Evolutionary conservation across 1,284 basidiomycete species (phyloP).

Genomic region (Leccinum huronense): DNA sequence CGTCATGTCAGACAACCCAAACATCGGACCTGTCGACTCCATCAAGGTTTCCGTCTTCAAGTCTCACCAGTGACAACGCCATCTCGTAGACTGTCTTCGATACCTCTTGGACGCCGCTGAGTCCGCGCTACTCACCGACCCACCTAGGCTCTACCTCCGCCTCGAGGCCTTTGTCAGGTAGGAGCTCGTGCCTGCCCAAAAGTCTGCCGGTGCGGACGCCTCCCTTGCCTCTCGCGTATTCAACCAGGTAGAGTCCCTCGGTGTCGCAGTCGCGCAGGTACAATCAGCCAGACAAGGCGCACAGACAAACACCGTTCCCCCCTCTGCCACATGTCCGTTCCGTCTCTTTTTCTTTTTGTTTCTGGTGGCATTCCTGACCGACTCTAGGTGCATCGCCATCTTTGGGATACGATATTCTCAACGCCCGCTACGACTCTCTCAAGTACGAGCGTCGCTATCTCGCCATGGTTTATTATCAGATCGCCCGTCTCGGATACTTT

Average conservation of each 20-base stretch:
- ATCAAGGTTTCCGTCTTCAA: slow-evolving; percentile 65
- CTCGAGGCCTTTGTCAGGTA: slow-evolving; percentile 53
- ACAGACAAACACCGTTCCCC: slow-evolving; percentile 55
- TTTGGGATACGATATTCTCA: slow-evolving; percentile 64
- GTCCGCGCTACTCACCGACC: slow-evolving; percentile 39
- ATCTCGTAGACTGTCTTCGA: slow-evolving; percentile 64
- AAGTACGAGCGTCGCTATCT: slow-evolving; percentile 70
- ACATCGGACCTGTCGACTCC: slow-evolving; percentile 52
- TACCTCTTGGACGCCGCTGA: slow-evolving; percentile 50
- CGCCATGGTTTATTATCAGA: slow-evolving; percentile 57
- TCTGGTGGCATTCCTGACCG: no score
- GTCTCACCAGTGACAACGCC: slow-evolving; percentile 67
- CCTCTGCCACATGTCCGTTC: slow-evolving; percentile 51
- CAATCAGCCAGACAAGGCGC: slow-evolving; percentile 61
- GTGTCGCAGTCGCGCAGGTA: slow-evolving; percentile 50
- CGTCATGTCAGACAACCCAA: slow-evolving; percentile 62
- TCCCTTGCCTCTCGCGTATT: slow-evolving; percentile 58
- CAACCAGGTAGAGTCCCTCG: slow-evolving; percentile 59
- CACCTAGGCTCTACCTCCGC: slow-evolving; percentile 46
- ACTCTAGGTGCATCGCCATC: slow-evolving; percentile 40
- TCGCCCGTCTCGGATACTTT: slow-evolving; percentile 65
- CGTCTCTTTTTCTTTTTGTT: neutral
- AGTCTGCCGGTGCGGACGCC: slow-evolving; percentile 35
- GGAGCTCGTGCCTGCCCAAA: slow-evolving; percentile 47
- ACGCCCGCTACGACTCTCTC: slow-evolving; percentile 66